phyloP scores from a whole-genome alignment of 768 basidiomycete genomes.

The Cyclocybe aegerita region DNA sequence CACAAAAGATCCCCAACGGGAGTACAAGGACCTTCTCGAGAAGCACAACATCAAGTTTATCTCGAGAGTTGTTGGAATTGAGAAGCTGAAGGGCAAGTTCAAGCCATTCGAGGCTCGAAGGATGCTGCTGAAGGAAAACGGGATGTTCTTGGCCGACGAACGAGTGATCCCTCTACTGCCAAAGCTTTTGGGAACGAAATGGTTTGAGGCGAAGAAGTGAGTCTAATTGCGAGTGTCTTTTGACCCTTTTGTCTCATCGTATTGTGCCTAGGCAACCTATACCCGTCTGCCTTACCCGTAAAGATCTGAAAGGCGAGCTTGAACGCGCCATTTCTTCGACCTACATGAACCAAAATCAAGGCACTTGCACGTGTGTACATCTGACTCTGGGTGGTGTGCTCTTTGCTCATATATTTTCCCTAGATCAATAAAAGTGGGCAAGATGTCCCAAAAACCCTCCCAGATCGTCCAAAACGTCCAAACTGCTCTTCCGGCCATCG shows the following conservation, averaged over 20 bases:
- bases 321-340: constrained; percentile 92
- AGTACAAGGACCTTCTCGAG: constrained; percentile 93
- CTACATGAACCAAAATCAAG: constrained; percentile 93
- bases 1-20: constrained; percentile 92
- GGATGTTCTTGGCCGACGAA: constrained; percentile 92
- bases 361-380: constrained; percentile 82
- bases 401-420: not conserved
- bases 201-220: constrained; percentile 95
- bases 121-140: constrained; percentile 83
- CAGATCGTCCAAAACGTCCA: constrained; percentile 81
- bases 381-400: not conserved
- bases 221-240: constrained; percentile 20
- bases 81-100: constrained; percentile 94
- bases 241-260: constrained; percentile 5
- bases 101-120: constrained; percentile 82
- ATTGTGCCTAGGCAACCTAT: constrained; percentile 76
- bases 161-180: constrained; percentile 86
- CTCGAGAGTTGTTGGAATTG: constrained; percentile 84
- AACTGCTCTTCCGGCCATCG: constrained; percentile 73
- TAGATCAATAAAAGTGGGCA: constrained; percentile 85
- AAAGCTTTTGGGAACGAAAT: constrained; percentile 81
- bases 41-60: constrained; percentile 83
- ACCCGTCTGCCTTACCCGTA: constrained; percentile 85
- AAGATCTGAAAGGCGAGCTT: constrained; percentile 89
- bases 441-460: constrained; percentile 65